Percentiles rank a stretch among this genome's conserved stretches.
These are phyloP conservation scores for Silene latifolia DNA, from an alignment of 148 eudicot genomes.

Conservation along the genomic window DNA sequence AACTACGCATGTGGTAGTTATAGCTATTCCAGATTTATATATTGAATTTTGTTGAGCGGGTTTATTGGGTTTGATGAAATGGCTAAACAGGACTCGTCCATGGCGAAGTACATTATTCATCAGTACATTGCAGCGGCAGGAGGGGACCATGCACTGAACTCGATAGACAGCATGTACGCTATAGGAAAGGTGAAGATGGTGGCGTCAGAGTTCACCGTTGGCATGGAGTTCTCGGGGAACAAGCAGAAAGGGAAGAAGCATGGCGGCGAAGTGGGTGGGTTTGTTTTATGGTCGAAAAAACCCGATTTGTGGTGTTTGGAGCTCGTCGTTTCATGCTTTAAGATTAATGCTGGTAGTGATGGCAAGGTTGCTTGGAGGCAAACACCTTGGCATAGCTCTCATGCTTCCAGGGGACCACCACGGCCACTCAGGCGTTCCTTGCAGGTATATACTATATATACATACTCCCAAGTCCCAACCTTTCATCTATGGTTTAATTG, in stretches of 20 bases:
- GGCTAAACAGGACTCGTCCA: constrained; percentile 61
- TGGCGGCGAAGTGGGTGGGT: constrained; percentile 76
- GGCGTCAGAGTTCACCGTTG: constrained; percentile 59
- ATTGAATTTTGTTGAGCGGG: too few species aligned
- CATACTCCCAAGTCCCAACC: not conserved
- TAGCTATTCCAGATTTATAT: too few species aligned
- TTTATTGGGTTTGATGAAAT: too few species aligned
- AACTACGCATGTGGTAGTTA: too few species aligned
- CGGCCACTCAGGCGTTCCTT: constrained; percentile 90
- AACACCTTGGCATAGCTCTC: constrained; percentile 90
- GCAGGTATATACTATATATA: constrained; percentile 45
- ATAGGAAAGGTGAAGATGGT: constrained; percentile 90
- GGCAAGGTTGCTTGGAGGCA: constrained; percentile 97
- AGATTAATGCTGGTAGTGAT: constrained; percentile 92
- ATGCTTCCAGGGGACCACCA: constrained; percentile 88
- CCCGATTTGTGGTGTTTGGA: constrained; percentile 89
- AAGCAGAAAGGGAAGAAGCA: constrained; percentile 39
- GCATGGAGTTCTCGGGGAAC: constrained; percentile 37
- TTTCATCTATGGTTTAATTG: too few species aligned
- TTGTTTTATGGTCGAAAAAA: constrained; percentile 82
- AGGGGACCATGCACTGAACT: constrained; percentile 70
- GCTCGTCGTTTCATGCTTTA: constrained; percentile 70
- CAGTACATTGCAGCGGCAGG: constrained; percentile 93
- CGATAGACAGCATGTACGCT: constrained; percentile 81
- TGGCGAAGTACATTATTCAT: constrained; percentile 91